Base-by-base conservation (phyloP, 148 eudicot genomes). In the Camellia granthamiana region DNA sequence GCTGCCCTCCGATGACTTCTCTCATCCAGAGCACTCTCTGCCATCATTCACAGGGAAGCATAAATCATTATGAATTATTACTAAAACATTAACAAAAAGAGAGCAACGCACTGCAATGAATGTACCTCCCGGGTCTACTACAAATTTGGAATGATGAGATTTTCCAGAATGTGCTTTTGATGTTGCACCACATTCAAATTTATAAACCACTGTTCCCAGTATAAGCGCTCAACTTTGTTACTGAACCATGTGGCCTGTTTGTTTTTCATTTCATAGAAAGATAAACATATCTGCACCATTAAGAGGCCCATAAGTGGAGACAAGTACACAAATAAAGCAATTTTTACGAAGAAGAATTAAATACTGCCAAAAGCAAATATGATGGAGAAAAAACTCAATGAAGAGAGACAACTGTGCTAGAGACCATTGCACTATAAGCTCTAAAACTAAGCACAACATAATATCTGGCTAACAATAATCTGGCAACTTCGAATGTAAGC, bases 121-220 rank as follows among this genome's bases (percentile, higher is more conserved):
- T 81, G 38, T 88, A 96, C 99, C 98, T 92, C 97, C 95, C 15
- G 97, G 88, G 79, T 91, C 97, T 75, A 96, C 83, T 42, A 82
- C 84, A 41, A 87, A 70, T 89, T 96, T 96, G 78, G 99, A 91
- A 81, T 88, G 90, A 79, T 87, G 88, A 78, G 92, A 87, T 85
- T 96, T 93, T 84, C 92, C 84, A 73, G 90, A 87, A 78, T 88
- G 92, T 70, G 89, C 79, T 87, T 89, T 93, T 19, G 86, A 76
- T 91, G 93, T 75, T 89, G 97, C 5, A 85, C 92, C 77, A 96
- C 98, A 82, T 92, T 92, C 89, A 96, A 80, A 87, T 96, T 92
- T 79, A 96, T 87, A 75, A 90, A 91, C 99, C 99, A 96, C 38
- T 93, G 99, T 76, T 96, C 99, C 99, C 99, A 96, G 80, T 90